Evolutionary conservation across 768 basidiomycete species (phyloP).

Genomic region (Psilocybe sp.): DNA sequence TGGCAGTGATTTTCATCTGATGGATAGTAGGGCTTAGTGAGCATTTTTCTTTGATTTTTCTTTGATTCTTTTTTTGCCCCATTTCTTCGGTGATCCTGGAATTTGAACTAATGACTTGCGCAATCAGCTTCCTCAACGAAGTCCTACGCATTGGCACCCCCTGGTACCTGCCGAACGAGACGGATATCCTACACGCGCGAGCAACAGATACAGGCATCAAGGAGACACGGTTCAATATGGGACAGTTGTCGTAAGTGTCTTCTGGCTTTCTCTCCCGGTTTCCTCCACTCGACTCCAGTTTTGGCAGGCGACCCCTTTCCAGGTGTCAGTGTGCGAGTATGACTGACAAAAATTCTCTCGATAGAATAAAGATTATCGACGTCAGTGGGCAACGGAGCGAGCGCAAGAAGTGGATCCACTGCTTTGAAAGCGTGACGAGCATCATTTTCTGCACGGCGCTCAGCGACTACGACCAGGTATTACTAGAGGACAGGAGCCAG

Average conservation of each 20-base stretch:
- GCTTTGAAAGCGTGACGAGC: conserved; percentile 49
- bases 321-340: no score
- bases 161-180: conserved; percentile 83
- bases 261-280: conserved; percentile 3
- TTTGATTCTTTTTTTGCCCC: no score
- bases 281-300: no score
- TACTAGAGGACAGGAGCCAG: conserved; percentile 66
- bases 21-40: conserved; percentile 90
- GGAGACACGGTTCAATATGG: conserved; percentile 81
- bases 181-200: conserved; percentile 84
- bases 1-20: conserved; percentile 80
- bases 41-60: no score
- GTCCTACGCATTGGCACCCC: conserved; percentile 79
- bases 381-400: conserved; percentile 80
- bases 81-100: neutral
- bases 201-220: conserved; percentile 91
- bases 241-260: conserved; percentile 51
- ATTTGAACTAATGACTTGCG: no score
- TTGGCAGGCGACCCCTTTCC: no score
- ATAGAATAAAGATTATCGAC: conserved; percentile 68
- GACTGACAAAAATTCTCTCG: no score
- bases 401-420: conserved; percentile 77
- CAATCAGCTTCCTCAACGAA: conserved; percentile 89
- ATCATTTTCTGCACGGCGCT: conserved; percentile 74
- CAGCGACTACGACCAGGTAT: conserved; percentile 74